phyloP scores from a whole-genome alignment of 1,284 basidiomycete species.

The Rhizopogon hawkerae region DNA sequence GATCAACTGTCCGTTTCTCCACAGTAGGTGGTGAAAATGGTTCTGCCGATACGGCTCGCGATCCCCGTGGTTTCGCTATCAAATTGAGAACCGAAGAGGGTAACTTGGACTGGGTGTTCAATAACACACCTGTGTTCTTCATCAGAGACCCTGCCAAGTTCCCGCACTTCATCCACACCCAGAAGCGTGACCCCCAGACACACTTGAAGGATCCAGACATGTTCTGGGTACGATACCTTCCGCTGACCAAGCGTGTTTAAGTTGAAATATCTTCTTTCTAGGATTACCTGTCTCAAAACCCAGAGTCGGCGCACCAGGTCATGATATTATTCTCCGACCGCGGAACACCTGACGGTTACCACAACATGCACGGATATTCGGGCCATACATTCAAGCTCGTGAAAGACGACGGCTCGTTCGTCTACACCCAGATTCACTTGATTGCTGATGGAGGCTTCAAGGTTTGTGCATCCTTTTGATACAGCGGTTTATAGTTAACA shows the following conservation, averaged over 20 bases:
- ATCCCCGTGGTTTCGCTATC: constrained; percentile 88
- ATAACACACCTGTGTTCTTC: constrained; percentile 90
- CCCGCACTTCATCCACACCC: constrained; percentile 93
- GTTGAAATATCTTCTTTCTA: constrained; percentile 25
- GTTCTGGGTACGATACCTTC: constrained; percentile 55
- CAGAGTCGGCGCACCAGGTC: constrained; percentile 86
- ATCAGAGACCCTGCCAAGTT: constrained; percentile 78
- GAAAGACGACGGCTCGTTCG: constrained; percentile 74
- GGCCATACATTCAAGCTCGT: constrained; percentile 91
- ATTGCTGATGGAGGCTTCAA: constrained; percentile 73
- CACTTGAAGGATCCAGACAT: constrained; percentile 76
- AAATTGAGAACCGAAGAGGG: constrained; percentile 88
- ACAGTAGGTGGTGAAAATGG: constrained; percentile 85
- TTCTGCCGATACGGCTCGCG: constrained; percentile 84
- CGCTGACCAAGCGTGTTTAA: constrained; percentile 3
- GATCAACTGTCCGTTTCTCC: constrained; percentile 76
- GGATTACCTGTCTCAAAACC: constrained; percentile 90
- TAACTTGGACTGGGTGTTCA: constrained; percentile 87
- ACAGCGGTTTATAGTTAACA: constrained; percentile 1
- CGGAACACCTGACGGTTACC: constrained; percentile 81
- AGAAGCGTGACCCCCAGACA: constrained; percentile 87
- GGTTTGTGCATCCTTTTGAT: constrained; percentile 25
- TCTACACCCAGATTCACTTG: constrained; percentile 79
- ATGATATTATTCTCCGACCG: constrained; percentile 88
- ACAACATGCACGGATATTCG: constrained; percentile 83